Percentiles rank a stretch among this genome's conserved stretches.
Conservation (phyloP, 2,329 filamentous ascomycete species). For the Talaromyces funiculosus region DNA sequence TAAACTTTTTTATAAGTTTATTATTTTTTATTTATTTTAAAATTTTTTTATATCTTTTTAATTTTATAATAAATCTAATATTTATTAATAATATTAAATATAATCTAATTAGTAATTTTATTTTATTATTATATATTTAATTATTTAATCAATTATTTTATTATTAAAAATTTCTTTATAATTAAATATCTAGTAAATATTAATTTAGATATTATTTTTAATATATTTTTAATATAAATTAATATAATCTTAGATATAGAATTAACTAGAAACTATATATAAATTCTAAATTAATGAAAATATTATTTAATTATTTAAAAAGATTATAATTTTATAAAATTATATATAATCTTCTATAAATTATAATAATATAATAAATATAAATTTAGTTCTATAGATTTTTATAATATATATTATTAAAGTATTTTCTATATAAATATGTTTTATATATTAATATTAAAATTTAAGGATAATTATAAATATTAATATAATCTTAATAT, state of each 20-base stretch:
- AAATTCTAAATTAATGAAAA: neutral
- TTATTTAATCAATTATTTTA: neutral
- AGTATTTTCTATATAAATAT: too few species aligned
- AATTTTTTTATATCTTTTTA: neutral
- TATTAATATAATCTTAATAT: neutral
- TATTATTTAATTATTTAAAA: neutral
- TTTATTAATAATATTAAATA: neutral
- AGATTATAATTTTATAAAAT: neutral
- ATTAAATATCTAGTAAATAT: neutral
- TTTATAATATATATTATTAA: too few species aligned
- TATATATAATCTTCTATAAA: neutral
- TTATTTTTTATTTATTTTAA: neutral
- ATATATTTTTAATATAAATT: neutral
- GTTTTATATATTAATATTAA: neutral
- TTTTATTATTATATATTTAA: neutral
- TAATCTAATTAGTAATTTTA: neutral
- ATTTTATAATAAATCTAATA: neutral
- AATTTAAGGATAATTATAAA: neutral
- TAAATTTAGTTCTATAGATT: too few species aligned
- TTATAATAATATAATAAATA: neutral
- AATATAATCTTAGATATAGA: neutral
- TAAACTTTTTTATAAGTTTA: neutral
- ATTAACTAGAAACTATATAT: neutral
- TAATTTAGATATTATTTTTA: neutral
- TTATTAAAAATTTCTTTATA: neutral